A percentile compares a stretch with the other conserved stretches of the same genome.
These are phyloP conservation scores for Microsporum audouinii DNA, from an alignment of 2,329 filamentous ascomycete species.

Conservation along the genomic window DNA sequence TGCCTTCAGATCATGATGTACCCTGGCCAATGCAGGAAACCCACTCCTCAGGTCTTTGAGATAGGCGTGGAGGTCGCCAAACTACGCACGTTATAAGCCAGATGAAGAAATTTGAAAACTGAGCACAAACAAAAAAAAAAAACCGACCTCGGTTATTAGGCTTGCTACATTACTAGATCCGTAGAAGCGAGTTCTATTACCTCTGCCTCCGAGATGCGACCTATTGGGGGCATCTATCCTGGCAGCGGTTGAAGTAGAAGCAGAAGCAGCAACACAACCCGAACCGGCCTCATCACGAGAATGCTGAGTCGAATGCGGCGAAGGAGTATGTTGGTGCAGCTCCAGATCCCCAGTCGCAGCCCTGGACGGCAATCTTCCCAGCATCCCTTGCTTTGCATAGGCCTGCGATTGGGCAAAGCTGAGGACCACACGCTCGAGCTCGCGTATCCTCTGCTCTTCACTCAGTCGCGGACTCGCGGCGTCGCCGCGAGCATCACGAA, in stretches of 20 bases:
- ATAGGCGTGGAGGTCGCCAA: conserved; percentile 28
- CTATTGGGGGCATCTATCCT: not conserved
- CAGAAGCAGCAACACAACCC: not conserved
- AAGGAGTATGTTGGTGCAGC: not conserved
- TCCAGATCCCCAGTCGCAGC: not conserved
- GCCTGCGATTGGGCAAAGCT: not conserved
- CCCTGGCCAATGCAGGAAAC: conserved; percentile 25
- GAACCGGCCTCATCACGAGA: not conserved
- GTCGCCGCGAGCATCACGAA: not conserved
- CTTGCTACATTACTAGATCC: conserved; percentile 32
- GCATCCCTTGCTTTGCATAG: not conserved
- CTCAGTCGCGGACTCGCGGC: not conserved
- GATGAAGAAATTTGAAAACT: not conserved
- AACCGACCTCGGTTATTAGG: conserved; percentile 29
- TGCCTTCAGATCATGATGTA: conserved; percentile 24
- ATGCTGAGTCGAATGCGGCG: not conserved
- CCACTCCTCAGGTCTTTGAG: conserved; percentile 28
- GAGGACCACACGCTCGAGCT: not conserved
- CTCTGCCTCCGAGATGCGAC: conserved; percentile 7
- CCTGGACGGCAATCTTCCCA: not conserved
- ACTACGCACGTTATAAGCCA: conserved; percentile 18
- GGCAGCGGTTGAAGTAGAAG: not conserved
- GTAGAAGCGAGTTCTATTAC: conserved; percentile 32
- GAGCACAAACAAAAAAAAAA: not conserved
- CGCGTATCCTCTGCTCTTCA: not conserved